A percentile compares a stretch with the other conserved stretches of the same genome.
Conservation (phyloP, 2,329 filamentous ascomycete genomes). For the Penicillium sp. region DNA sequence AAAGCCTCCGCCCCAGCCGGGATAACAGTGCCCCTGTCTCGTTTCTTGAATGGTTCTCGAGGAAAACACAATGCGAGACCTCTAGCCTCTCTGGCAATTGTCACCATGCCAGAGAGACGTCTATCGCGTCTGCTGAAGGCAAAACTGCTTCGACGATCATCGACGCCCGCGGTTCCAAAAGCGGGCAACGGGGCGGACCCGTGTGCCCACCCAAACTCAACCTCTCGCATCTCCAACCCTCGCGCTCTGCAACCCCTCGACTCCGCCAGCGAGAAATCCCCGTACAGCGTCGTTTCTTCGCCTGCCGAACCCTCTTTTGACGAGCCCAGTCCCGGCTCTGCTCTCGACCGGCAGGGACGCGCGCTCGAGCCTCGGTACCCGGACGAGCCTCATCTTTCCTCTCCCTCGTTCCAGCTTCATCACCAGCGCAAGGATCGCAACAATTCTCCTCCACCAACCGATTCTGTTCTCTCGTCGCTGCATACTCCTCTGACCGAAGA, state of each 20-base stretch:
- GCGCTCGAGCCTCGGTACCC: conserved; percentile 2
- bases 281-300: conserved; percentile 27
- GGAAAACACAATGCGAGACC: neutral
- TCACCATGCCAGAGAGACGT: conserved; percentile 33
- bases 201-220: conserved; percentile 23
- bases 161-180: conserved; percentile 29
- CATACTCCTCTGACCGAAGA: conserved; percentile 25
- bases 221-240: conserved; percentile 17
- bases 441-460: conserved; percentile 13
- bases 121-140: conserved; percentile 37
- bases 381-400: conserved; percentile 4
- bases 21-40: conserved; percentile 6
- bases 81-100: conserved; percentile 1
- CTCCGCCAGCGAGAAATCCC: conserved; percentile 22
- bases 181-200: conserved; percentile 27
- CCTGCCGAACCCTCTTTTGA: conserved; percentile 18
- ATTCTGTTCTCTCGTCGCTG: conserved; percentile 22
- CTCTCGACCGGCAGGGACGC: conserved; percentile 7
- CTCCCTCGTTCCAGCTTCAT: conserved; percentile 10
- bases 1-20: conserved; percentile 5
- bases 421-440: conserved; percentile 14
- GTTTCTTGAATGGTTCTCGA: neutral
- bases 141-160: conserved; percentile 39
- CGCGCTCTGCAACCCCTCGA: conserved; percentile 21
- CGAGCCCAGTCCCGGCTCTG: conserved; percentile 12